These are phyloP conservation scores for Trichosporon asahii DNA, from an alignment of 1,284 basidiomycete species.

Conservation along the genomic window DNA sequence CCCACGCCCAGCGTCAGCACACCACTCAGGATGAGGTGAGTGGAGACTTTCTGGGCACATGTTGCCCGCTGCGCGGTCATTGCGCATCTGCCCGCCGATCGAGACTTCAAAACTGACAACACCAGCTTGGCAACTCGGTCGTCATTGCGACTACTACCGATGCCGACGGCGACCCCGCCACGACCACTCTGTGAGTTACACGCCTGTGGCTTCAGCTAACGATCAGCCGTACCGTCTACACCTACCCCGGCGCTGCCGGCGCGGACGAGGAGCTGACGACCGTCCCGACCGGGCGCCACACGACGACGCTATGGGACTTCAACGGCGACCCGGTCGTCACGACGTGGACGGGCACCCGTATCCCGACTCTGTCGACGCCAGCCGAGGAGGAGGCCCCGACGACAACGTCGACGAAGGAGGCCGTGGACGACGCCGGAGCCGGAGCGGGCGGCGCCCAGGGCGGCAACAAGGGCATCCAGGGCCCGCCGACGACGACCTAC, in stretches of 20 bases:
- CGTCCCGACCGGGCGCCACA: background rate
- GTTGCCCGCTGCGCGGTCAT: background rate
- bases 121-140: slow-evolving; percentile 36
- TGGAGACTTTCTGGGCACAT: background rate
- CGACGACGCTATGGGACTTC: slow-evolving; percentile 7
- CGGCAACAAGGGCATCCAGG: slow-evolving; percentile 9
- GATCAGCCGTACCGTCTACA: slow-evolving; percentile 4
- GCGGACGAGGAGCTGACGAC: slow-evolving; percentile 11
- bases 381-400: slow-evolving; percentile 8
- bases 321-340: background rate
- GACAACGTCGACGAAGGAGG: slow-evolving; percentile 16
- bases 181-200: slow-evolving; percentile 30
- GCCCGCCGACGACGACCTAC: slow-evolving; percentile 15
- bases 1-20: slow-evolving; percentile 7
- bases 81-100: background rate
- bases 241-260: slow-evolving; percentile 11
- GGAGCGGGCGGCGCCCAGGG: background rate
- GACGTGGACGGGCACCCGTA: slow-evolving; percentile 7
- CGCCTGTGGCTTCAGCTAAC: background rate
- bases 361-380: background rate
- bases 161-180: slow-evolving; percentile 27
- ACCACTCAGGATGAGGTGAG: slow-evolving; percentile 6
- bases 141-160: slow-evolving; percentile 35
- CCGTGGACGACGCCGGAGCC: background rate
- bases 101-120: background rate